phyloP scores from a whole-genome alignment of 1,284 basidiomycete species.

The Trichosporon asahii region DNA sequence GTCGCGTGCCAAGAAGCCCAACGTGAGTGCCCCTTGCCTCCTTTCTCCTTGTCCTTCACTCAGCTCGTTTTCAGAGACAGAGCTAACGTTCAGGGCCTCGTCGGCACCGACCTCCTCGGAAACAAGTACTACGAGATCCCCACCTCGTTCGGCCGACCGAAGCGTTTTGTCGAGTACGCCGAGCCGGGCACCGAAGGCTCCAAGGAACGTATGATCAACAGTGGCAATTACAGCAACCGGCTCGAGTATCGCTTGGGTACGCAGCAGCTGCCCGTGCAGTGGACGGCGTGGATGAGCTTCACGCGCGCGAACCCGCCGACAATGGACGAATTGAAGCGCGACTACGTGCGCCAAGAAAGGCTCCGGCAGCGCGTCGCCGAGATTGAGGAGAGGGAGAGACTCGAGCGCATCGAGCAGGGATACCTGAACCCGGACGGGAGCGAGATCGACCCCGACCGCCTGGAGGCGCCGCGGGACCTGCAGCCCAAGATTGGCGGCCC shows the following conservation, averaged over 20 bases:
- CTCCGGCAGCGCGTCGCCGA: conserved; percentile 32
- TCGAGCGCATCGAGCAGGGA: conserved; percentile 47
- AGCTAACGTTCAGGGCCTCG: conserved; percentile 14
- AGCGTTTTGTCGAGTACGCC: conserved; percentile 36
- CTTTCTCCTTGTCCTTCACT: too few relatives aligned
- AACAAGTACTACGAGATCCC: conserved; percentile 39
- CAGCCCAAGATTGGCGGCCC: background rate
- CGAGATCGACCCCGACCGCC: conserved; percentile 11
- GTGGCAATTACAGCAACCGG: background rate
- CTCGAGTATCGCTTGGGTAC: conserved; percentile 32
- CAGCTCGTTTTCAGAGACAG: too few relatives aligned
- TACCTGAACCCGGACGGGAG: conserved; percentile 35
- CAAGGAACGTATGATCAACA: background rate
- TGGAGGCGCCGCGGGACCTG: background rate
- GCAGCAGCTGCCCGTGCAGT: conserved; percentile 41
- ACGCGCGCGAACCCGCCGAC: conserved; percentile 41
- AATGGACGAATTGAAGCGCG: conserved; percentile 36
- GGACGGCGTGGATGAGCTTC: conserved; percentile 38
- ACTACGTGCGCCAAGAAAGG: conserved; percentile 28
- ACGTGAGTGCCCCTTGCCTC: background rate
- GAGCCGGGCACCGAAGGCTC: conserved; percentile 23
- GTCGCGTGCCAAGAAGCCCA: background rate
- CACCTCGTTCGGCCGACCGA: conserved; percentile 27
- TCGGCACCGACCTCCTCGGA: conserved; percentile 28
- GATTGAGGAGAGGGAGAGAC: conserved; percentile 42